These are phyloP conservation scores for Takakia lepidozioides DNA, from an alignment of 225 moss, liverwort and hornwort genomes.

Conservation along the genomic window DNA sequence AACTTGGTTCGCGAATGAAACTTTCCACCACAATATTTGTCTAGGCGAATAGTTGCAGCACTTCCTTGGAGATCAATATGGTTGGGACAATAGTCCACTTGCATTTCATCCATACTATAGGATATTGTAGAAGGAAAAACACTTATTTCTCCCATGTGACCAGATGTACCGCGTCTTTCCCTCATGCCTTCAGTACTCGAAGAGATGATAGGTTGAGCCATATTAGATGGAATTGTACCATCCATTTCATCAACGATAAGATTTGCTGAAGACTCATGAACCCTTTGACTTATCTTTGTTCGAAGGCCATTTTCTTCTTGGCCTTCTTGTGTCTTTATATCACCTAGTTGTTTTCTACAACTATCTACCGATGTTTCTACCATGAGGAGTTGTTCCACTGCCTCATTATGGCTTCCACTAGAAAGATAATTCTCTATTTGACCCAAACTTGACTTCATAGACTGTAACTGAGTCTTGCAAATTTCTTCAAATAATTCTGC, in stretches of 20 bases:
- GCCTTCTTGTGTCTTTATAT: background rate
- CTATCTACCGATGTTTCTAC: constrained; percentile 10
- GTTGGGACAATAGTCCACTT: constrained; percentile 37
- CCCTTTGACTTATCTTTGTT: constrained; percentile 24
- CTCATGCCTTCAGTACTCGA: background rate
- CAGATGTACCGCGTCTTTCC: background rate
- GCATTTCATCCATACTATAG: constrained; percentile 19
- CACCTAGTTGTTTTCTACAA: constrained; percentile 5
- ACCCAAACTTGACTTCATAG: constrained; percentile 7
- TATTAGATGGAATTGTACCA: background rate
- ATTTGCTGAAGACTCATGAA: constrained; percentile 26
- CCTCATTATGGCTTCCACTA: constrained; percentile 13
- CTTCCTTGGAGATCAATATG: constrained; percentile 16
- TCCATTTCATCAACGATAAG: constrained; percentile 30
- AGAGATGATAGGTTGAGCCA: background rate
- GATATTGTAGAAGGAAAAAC: background rate
- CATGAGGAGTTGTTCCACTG: constrained; percentile 16
- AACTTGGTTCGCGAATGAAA: constrained; percentile 35
- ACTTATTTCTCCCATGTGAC: background rate
- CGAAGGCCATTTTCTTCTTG: constrained; percentile 12
- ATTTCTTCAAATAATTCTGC: constrained; percentile 7
- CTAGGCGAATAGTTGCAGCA: constrained; percentile 23
- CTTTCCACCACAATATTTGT: constrained; percentile 38
- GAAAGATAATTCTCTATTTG: background rate
- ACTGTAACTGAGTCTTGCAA: constrained; percentile 11